Evolutionary conservation across 148 eudicot genomes (phyloP).

Genomic region (Cornus florida): DNA sequence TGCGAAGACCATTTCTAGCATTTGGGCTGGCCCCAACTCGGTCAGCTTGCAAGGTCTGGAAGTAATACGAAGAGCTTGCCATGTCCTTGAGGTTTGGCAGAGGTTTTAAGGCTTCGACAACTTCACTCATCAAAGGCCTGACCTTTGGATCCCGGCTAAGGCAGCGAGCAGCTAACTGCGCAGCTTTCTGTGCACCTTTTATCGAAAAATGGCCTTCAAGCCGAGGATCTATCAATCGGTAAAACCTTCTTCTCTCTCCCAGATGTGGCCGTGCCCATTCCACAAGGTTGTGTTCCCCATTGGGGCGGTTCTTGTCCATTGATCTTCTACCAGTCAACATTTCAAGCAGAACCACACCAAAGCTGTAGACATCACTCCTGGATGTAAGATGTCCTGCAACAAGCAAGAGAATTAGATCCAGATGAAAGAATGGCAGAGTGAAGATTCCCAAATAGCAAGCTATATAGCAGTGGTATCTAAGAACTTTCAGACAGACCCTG

Average conservation of each 20-base stretch:
- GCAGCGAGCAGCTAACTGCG: constrained; percentile 70
- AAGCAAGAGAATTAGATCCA: neutral
- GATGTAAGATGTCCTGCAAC: constrained; percentile 70
- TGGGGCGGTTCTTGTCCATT: constrained; percentile 79
- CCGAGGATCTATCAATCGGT: constrained; percentile 67
- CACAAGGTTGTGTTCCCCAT: constrained; percentile 75
- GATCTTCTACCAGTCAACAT: constrained; percentile 79
- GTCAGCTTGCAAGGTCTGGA: constrained; percentile 66
- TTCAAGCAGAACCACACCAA: constrained; percentile 74
- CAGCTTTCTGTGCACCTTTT: constrained; percentile 77
- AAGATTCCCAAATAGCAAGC: neutral
- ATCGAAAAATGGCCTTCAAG: constrained; percentile 78
- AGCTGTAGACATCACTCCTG: constrained; percentile 76
- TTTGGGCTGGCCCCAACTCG: constrained; percentile 53
- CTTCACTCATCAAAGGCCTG: constrained; percentile 74
- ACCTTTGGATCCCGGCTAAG: constrained; percentile 76
- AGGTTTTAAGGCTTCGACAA: constrained; percentile 59
- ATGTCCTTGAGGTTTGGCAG: constrained; percentile 70
- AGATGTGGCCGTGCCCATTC: constrained; percentile 84
- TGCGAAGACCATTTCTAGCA: constrained; percentile 35
- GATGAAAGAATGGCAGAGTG: neutral
- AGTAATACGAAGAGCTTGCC: constrained; percentile 70
- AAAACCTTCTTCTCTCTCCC: constrained; percentile 61
- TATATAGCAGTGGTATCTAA: no score
- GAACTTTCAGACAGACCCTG: neutral